These are phyloP conservation scores for Pyrenophora tritici-repentis DNA, from an alignment of 2,329 filamentous ascomycete species.

Conservation along the genomic window DNA sequence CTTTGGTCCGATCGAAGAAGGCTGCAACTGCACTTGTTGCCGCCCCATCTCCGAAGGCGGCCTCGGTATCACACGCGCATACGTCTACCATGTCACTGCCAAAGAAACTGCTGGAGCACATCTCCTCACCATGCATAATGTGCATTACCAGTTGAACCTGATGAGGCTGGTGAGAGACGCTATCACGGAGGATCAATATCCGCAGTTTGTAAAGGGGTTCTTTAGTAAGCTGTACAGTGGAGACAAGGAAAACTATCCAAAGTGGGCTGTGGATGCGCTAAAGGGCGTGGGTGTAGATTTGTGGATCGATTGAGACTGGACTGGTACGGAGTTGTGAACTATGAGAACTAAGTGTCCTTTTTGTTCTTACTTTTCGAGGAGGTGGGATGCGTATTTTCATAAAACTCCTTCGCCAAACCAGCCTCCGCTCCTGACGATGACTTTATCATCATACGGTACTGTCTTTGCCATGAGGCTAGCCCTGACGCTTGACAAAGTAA, in stretches of 20 bases:
- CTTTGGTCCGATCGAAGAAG: slow-evolving; percentile 81
- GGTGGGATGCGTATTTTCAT: too few relatives aligned
- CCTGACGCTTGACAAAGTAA: too few relatives aligned
- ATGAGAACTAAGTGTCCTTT: too few relatives aligned
- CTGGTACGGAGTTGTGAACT: too few relatives aligned
- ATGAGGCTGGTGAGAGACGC: slow-evolving; percentile 78
- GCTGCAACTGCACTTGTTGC: slow-evolving; percentile 82
- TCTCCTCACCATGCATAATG: slow-evolving; percentile 89
- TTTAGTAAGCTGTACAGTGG: slow-evolving; percentile 72
- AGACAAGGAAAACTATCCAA: slow-evolving; percentile 70
- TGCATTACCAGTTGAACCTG: slow-evolving; percentile 85
- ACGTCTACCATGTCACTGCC: slow-evolving; percentile 85
- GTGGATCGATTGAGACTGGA: slow-evolving; percentile 19
- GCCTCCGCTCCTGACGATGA: too few relatives aligned
- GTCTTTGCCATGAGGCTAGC: too few relatives aligned
- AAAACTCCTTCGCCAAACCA: too few relatives aligned
- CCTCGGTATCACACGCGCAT: slow-evolving; percentile 83
- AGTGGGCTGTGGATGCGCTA: slow-evolving; percentile 84
- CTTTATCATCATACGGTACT: too few relatives aligned
- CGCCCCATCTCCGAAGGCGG: slow-evolving; percentile 68
- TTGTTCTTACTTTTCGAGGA: too few relatives aligned
- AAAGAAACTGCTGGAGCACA: slow-evolving; percentile 95
- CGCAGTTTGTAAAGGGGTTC: slow-evolving; percentile 76
- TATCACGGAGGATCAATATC: slow-evolving; percentile 80
- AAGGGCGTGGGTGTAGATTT: slow-evolving; percentile 71